phyloP scores from a whole-genome alignment of 1,284 basidiomycete species.

The Melampsora americana region DNA sequence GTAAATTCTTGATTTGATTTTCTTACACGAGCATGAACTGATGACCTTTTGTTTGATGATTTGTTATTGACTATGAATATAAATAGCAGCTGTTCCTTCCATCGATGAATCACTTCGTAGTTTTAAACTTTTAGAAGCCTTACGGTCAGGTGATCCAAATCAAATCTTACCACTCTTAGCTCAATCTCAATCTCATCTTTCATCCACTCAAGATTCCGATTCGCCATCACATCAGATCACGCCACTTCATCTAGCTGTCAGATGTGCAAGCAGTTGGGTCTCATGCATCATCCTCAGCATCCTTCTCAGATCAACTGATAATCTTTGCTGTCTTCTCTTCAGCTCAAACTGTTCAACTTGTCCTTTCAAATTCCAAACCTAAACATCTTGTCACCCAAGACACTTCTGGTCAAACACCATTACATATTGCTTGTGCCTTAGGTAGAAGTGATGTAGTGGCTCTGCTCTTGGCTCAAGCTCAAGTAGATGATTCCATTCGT shows the following conservation, averaged over 20 bases:
- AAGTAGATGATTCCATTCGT: slow-evolving; percentile 70
- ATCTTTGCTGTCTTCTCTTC: slow-evolving; percentile 40
- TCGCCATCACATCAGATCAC: slow-evolving; percentile 8
- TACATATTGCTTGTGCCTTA: slow-evolving; percentile 80
- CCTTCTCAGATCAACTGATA: not conserved
- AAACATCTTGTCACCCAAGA: slow-evolving; percentile 49
- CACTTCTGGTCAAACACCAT: slow-evolving; percentile 66
- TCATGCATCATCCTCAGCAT: slow-evolving; percentile 27
- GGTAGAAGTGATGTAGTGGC: slow-evolving; percentile 70
- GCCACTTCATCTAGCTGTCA: slow-evolving; percentile 77
- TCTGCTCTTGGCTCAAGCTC: slow-evolving; percentile 51
- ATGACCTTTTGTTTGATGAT: too few species aligned
- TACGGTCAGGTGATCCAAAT: slow-evolving; percentile 70
- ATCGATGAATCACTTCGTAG: slow-evolving; percentile 66
- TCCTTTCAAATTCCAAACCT: slow-evolving; percentile 47
- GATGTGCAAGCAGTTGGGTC: slow-evolving; percentile 72
- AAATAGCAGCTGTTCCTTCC: not conserved
- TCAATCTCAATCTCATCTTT: not conserved
- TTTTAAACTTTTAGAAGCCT: slow-evolving; percentile 73
- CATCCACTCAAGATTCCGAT: not conserved
- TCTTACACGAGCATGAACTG: too few species aligned
- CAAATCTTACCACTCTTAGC: slow-evolving; percentile 78
- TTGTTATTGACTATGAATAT: too few species aligned
- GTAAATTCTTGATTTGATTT: too few species aligned
- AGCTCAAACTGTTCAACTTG: slow-evolving; percentile 60